Evolutionary conservation across 2,329 filamentous ascomycete genomes (phyloP), one percentile per base, ranked within the genome.

Genomic region (Aspergillus sp.): DNA sequence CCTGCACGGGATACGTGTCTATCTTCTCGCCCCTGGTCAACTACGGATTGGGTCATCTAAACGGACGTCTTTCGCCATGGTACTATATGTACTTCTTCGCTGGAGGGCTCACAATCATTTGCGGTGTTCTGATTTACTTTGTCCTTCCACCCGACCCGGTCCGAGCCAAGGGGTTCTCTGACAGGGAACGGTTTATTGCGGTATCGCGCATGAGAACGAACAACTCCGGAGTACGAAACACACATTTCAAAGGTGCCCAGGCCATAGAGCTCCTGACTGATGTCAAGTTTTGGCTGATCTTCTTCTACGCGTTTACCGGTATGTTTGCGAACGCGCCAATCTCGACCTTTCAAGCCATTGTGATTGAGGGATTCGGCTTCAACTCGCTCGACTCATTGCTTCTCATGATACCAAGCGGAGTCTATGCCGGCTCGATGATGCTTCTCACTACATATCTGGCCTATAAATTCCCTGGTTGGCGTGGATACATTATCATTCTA

Each of bases 21-120:
- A 69, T 78, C 21, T 65, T 81, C 21, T 75, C 74, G 0, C 76
- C 77, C 0, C 59, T 79, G 1, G 70, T 79, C 57, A 78, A 78
- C 64, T 81, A 78, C 53, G 78, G 72, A 3, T 61, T 81, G 3
- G 78, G 77, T 1, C 72, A 73, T 6, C 71, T 79, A 50, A 64
- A 69, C 16, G 72, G 72, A 11, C 59, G 64, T 1, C 56, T 73
- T 6, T 68, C 67, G 2, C 68, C 73, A 2, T 77, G 74, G 73
- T 61, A 66, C 42, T 74, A 74, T 59, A 73, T 77, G 68, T 77
- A 75, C 56, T 62, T 75, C 34, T 66, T 76, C 29, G 65, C 70
- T 14, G 76, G 74, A 10, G 57, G 61, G 1, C 53, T 78, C 10
- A 78, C 75, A 0, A 67, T 77, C 4, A 34, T 70, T 4, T 77